Base-by-base conservation (phyloP, 1,284 basidiomycete genomes). In the Cerioporus squamosus region DNA sequence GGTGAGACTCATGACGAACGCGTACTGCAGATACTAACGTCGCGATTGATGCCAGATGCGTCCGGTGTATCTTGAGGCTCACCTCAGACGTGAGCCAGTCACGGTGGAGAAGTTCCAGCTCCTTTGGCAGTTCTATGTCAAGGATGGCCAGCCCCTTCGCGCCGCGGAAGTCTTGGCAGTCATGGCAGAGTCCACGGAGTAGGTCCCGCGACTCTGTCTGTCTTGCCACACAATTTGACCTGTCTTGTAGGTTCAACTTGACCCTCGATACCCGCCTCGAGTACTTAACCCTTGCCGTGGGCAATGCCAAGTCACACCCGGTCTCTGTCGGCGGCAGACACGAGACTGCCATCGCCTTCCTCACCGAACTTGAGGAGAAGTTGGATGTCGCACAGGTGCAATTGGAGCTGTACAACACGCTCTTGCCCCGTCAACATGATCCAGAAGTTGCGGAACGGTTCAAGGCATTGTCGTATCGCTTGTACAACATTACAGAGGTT, bases 361-460 rank as follows among this genome's bases (percentile, higher is more conserved):
- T 97, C 24, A 93, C 91, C 0, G 91, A 95, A 63, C 79, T 98
- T 17, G 96, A 98, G 76, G 97, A 99, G 75, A 95, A 95, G 72
- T 83, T 99, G 9, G 97, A 99, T 57, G 97, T 99, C 14, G 94
- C 95, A 3, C 93, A 97, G 75, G 95, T 99, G 9, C 97, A 99
- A 71, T 80, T 97, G 40, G 95, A 98, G 74, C 84, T 96, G 45
- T 91, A 88, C 72, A 82, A 87, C 61, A 77, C 79, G 1, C 81
- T 93, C 42, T 72, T 85, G 17, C 83, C 83, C 15, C 83, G 85
- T 66, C 79, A 90, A 24, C 74, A 81, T 60, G 83, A 90, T 60
- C 79, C 80, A 12, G 82, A 83, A 63, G 80, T 84, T 51, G 81
- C 79, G 14, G 78, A 82, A 39, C 79, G 82, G 61, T 81, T 91